These are phyloP conservation scores for Leptomonas pyrrhocoris DNA, from an alignment of 208 protist genomes.

Conservation along the genomic window DNA sequence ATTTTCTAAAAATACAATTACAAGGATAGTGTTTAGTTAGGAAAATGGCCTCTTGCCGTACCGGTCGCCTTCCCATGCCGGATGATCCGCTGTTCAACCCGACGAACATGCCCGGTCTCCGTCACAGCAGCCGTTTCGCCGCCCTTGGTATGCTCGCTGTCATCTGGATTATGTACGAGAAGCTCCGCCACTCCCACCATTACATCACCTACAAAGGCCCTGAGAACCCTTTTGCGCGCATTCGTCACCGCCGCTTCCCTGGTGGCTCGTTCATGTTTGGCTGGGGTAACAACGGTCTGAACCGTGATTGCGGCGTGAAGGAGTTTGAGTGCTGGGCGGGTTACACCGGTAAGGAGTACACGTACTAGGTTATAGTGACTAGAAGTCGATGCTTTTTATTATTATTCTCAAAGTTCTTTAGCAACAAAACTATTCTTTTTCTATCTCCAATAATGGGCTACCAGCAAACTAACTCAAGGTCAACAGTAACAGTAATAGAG, in stretches of 20 bases:
- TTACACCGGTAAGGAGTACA: constrained; percentile 89
- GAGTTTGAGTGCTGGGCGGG: constrained; percentile 91
- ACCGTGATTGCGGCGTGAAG: constrained; percentile 86
- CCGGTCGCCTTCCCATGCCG: constrained; percentile 81
- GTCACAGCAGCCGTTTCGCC: constrained; percentile 65
- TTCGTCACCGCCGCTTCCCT: constrained; percentile 79
- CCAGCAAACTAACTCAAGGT: too few species aligned
- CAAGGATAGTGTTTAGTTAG: neutral
- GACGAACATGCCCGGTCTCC: constrained; percentile 51
- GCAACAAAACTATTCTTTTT: neutral
- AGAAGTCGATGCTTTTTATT: constrained; percentile 1
- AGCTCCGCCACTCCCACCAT: constrained; percentile 76
- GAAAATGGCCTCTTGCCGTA: constrained; percentile 69
- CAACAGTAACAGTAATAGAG: too few species aligned
- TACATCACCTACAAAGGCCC: constrained; percentile 86
- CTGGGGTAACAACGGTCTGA: constrained; percentile 91
- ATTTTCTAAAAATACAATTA: too few species aligned
- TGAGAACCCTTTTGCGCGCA: constrained; percentile 81
- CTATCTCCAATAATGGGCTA: too few species aligned
- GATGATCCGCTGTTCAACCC: constrained; percentile 79
- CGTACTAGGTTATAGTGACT: constrained; percentile 55
- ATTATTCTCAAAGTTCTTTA: neutral
- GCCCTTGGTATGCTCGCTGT: constrained; percentile 63
- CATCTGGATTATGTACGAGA: constrained; percentile 86
- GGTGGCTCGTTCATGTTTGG: constrained; percentile 80